phyloP scores from a whole-genome alignment of 2,329 filamentous ascomycete genomes.

The Verticillium alfalfae region DNA sequence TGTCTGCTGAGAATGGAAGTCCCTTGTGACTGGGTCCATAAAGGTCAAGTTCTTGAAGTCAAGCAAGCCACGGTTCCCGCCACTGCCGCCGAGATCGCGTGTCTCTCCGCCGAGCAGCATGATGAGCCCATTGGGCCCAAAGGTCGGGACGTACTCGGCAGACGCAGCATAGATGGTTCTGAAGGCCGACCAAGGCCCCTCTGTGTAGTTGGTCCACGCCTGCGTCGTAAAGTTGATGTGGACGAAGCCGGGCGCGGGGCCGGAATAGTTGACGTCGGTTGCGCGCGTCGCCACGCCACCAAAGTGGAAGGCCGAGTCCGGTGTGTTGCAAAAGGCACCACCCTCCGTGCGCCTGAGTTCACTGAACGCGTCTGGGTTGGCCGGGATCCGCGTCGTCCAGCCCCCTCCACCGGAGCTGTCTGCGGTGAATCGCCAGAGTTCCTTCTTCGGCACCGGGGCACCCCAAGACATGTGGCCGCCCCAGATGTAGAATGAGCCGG shows the following conservation, averaged over 20 bases:
- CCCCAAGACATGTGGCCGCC: conserved; percentile 19
- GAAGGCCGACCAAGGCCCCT: conserved; percentile 12
- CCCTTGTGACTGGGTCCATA: conserved; percentile 23
- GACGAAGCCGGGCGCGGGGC: conserved; percentile 20
- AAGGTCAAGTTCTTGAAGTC: conserved; percentile 22
- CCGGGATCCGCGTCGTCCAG: conserved; percentile 21
- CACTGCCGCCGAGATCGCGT: background rate
- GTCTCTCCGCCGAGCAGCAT: conserved; percentile 24
- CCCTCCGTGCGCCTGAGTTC: conserved; percentile 24
- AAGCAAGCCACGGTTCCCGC: conserved; percentile 8
- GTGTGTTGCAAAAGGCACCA: conserved; percentile 18
- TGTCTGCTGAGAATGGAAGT: conserved; percentile 27
- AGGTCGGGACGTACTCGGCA: conserved; percentile 22
- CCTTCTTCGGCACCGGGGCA: conserved; percentile 15
- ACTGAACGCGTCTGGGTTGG: conserved; percentile 24
- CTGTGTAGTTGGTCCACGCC: conserved; percentile 23
- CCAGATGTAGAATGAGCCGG: conserved; percentile 25
- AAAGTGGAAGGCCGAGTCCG: conserved; percentile 22
- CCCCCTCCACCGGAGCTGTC: conserved; percentile 23
- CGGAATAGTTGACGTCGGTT: conserved; percentile 12
- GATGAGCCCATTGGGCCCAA: conserved; percentile 24
- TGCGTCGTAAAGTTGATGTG: conserved; percentile 23
- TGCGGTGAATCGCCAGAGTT: conserved; percentile 23
- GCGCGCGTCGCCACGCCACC: conserved; percentile 19
- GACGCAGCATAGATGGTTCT: conserved; percentile 21